Percentiles rank a stretch among this genome's conserved stretches.
Evolutionary conservation across 805 yeast genomes (phyloP).

Genomic region (Metschnikowia proteae): DNA sequence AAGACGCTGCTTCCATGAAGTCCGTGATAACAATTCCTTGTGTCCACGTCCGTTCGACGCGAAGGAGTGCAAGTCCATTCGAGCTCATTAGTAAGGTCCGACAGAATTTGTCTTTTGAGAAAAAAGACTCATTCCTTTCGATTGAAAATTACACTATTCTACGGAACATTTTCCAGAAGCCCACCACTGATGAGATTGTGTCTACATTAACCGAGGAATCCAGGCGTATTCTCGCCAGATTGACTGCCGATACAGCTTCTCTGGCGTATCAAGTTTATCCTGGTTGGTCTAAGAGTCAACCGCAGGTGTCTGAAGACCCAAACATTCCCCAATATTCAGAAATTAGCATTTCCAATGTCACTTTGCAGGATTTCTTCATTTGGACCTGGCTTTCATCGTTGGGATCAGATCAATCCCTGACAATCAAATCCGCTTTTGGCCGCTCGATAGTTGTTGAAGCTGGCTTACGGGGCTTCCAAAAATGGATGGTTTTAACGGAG

Average conservation of each 20-base stretch:
- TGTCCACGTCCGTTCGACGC: conserved; percentile 54
- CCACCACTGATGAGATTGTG: conserved; percentile 50
- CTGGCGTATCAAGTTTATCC: conserved; percentile 38
- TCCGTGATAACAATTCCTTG: conserved; percentile 55
- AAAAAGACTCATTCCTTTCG: conserved; percentile 64
- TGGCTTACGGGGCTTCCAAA: conserved; percentile 70
- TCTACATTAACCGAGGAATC: conserved; percentile 72
- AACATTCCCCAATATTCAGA: conserved; percentile 39
- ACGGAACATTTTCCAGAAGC: conserved; percentile 63
- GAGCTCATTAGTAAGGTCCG: conserved; percentile 54
- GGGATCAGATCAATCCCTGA: conserved; percentile 66
- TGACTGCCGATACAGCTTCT: conserved; percentile 33
- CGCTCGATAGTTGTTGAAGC: conserved; percentile 79
- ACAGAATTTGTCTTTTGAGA: conserved; percentile 60
- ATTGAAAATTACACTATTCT: conserved; percentile 75
- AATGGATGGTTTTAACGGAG: conserved; percentile 77
- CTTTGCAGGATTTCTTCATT: conserved; percentile 81
- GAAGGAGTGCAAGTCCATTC: conserved; percentile 44
- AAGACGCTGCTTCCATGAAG: conserved; percentile 29
- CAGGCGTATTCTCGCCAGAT: conserved; percentile 47
- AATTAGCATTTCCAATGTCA: conserved; percentile 50
- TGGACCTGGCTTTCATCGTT: conserved; percentile 88
- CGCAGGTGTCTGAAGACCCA: conserved; percentile 3
- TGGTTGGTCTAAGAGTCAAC: conserved; percentile 30
- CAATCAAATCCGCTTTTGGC: conserved; percentile 69